Evolutionary conservation across 2,329 filamentous ascomycete genomes (phyloP).

Genomic region (Aspergillus tubingensis): DNA sequence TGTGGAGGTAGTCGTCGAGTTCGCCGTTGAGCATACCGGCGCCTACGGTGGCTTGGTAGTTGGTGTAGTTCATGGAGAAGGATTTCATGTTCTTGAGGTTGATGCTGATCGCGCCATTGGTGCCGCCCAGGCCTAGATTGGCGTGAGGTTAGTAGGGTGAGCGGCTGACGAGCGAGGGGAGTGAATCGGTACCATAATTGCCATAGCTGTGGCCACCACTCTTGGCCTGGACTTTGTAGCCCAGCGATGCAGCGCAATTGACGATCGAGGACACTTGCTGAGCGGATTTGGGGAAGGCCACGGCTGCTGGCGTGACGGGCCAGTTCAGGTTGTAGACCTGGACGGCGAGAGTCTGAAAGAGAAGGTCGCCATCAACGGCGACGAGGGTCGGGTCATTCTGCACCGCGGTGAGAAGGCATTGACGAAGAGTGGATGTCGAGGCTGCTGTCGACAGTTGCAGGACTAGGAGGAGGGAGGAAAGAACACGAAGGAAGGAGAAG

Average conservation of each 20-base stretch:
- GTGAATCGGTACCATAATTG: conserved; percentile 43
- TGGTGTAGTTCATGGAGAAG: conserved; percentile 35
- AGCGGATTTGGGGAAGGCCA: conserved; percentile 37
- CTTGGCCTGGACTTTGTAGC: conserved; percentile 53
- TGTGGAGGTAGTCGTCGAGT: conserved; percentile 33
- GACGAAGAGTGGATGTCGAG: background rate
- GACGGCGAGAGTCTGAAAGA: conserved; percentile 18
- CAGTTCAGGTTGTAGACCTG: conserved; percentile 30
- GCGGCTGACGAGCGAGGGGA: background rate
- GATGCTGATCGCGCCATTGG: conserved; percentile 32
- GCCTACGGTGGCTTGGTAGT: conserved; percentile 37
- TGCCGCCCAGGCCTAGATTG: conserved; percentile 31
- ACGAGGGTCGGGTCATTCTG: conserved; percentile 8
- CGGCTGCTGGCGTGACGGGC: conserved; percentile 32
- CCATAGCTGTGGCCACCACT: conserved; percentile 59
- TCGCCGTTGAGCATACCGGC: conserved; percentile 35
- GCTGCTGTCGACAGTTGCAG: background rate
- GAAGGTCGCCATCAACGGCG: conserved; percentile 20
- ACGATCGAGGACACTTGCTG: conserved; percentile 51
- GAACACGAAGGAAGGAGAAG: background rate
- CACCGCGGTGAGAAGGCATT: conserved; percentile 5
- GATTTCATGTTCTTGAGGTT: conserved; percentile 34
- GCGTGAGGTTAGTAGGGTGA: background rate
- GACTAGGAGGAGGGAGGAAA: background rate
- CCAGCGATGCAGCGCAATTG: conserved; percentile 45